Base-by-base conservation (phyloP, 139 green algal species). In the Volvox reticuliferus region DNA sequence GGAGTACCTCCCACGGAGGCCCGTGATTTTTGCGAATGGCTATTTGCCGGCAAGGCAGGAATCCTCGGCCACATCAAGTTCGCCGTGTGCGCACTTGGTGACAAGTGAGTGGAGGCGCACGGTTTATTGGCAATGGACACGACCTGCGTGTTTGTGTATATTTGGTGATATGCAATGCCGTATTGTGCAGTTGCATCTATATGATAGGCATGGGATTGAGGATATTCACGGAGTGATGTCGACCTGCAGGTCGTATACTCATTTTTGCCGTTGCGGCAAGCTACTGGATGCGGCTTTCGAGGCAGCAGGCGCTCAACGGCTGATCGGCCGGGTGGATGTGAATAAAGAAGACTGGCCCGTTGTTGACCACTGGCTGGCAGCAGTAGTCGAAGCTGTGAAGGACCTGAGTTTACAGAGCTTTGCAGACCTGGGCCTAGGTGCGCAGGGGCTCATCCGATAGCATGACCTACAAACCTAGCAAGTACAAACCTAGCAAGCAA, bases 241-340 rank as follows among this genome's bases (percentile, higher is more conserved):
- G 44, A 55, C 44, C 65, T 73, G 21, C 75, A 97, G 93, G 86
- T 97, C 96, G 0, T 99, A 99, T 91, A 92, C 92, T 12, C 95
- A 99, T 93, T 99, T 97, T 86, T 98, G 96, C 92, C 95, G 94
- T 28, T 99, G 96, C 93, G 97, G 97, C 63, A 97, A 96, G 92
- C 71, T 75, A 36, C 65, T 99, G 44, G 96, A 99, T 69, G 93
- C 84, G 0, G 91, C 95, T 0, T 84, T 98, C 28, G 92, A 93
- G 50, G 69, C 75, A n/a, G 85, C 95, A 35, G 96, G 96, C 0
- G 97, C 79, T 0, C 0, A 28, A 14, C 83, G 92, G 19, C 82
- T 98, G 28, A 86, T 78, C 18, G 71, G 79, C 0, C 86, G 96
- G 0, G 89, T 92, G 2, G 96, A 99, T 62, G 92, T 98, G 14